Evolutionary conservation across 768 basidiomycete species (phyloP).

Genomic region (Brasilioporus rufonigricans): DNA sequence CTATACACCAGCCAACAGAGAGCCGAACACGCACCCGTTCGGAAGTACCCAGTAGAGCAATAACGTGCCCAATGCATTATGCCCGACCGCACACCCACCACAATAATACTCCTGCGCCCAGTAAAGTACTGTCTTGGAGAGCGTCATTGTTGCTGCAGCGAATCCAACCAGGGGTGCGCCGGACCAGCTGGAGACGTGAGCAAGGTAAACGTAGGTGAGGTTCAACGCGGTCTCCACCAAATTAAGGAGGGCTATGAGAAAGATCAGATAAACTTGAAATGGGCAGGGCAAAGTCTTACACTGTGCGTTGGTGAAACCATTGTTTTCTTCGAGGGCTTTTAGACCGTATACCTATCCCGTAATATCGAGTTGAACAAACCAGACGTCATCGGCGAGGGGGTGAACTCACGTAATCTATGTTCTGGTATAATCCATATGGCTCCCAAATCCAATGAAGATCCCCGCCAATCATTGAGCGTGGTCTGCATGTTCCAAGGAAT

Average conservation of each 20-base stretch:
- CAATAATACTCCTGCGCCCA: constrained; percentile 79
- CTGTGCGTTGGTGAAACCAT: constrained; percentile 87
- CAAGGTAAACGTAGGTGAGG: constrained; percentile 71
- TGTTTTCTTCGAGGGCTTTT: constrained; percentile 55
- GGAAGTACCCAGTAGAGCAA: constrained; percentile 70
- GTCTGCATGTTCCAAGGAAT: constrained; percentile 42
- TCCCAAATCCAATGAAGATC: constrained; percentile 92
- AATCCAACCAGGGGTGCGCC: constrained; percentile 76
- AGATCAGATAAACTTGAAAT: not conserved
- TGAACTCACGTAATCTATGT: constrained; percentile 46
- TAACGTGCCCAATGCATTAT: constrained; percentile 56
- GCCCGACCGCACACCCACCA: constrained; percentile 68
- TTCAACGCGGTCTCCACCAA: constrained; percentile 77
- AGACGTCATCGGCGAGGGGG: not conserved
- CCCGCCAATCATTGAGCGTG: constrained; percentile 83
- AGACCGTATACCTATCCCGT: constrained; percentile 65
- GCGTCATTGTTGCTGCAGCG: constrained; percentile 68
- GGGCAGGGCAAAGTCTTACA: constrained; percentile 42
- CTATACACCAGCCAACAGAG: not conserved
- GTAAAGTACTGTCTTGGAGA: constrained; percentile 86
- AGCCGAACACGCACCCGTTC: constrained; percentile 58
- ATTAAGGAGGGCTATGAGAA: constrained; percentile 64
- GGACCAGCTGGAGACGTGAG: constrained; percentile 59
- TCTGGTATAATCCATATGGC: constrained; percentile 76
- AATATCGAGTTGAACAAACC: constrained; percentile 33